phyloP scores from a whole-genome alignment of 2,329 filamentous ascomycete genomes.

The Fusarium sp. region DNA sequence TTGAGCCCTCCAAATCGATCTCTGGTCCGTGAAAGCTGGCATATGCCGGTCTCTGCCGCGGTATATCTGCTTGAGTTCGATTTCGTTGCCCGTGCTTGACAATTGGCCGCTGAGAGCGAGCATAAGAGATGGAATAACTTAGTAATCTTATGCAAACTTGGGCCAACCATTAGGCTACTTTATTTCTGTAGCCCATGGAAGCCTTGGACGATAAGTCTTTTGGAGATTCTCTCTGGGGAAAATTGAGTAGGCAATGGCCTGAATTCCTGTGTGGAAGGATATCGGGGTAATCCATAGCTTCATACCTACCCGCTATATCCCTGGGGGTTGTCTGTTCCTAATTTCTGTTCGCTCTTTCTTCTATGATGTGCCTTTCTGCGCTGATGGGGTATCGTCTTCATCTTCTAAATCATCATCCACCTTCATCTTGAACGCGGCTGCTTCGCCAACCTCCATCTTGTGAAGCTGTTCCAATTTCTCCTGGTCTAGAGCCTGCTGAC shows the following conservation, averaged over 20 bases:
- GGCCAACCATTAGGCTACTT: too few species aligned
- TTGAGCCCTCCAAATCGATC: neutral
- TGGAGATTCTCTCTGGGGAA: too few species aligned
- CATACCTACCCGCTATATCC: neutral
- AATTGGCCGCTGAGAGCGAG: neutral
- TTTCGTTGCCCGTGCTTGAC: neutral
- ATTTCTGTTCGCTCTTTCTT: conserved; percentile 35
- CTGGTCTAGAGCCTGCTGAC: conserved; percentile 57
- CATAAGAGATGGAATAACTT: too few species aligned
- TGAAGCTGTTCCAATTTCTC: conserved; percentile 64
- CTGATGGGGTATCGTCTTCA: conserved; percentile 49
- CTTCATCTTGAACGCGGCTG: conserved; percentile 60
- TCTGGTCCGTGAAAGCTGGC: neutral
- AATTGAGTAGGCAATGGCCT: neutral
- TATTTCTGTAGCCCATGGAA: neutral
- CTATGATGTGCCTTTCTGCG: conserved; percentile 49
- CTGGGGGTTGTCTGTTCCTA: neutral
- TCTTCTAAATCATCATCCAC: conserved; percentile 56
- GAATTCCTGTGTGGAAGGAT: neutral
- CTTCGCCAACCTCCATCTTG: conserved; percentile 70
- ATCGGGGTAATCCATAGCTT: neutral
- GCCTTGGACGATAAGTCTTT: too few species aligned
- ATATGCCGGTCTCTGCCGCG: neutral
- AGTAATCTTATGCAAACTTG: too few species aligned
- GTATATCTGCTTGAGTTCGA: neutral